Base-by-base conservation (phyloP, 2,329 filamentous ascomycete species). In the Nothomitra cinnamomea region DNA sequence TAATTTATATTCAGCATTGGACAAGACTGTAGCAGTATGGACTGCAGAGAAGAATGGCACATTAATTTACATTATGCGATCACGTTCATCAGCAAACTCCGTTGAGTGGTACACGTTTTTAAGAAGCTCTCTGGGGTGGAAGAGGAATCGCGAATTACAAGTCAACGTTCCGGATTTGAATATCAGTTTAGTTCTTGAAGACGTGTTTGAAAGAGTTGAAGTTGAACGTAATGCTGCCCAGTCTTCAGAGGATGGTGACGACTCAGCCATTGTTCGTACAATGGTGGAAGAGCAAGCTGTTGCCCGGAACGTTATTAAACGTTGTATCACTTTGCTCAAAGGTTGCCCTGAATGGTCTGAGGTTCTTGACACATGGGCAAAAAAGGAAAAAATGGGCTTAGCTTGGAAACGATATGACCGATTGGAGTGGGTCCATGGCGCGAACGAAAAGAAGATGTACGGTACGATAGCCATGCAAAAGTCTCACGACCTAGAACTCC, bases 81-180 rank as follows among this genome's bases (percentile, higher is more conserved):
- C 80, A 4, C 73, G 76, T 12, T 80, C 80, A 17, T 71, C 73
- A 1, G 75, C 77, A 4, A 77, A 76, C 59, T 76, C 79, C 5
- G 75, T 81, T 8, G 80, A 84, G 61, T 84, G 80, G 80, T 83
- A 80, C 61, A 82, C 79, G 0, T 83, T 83, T 57, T 67, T 84
- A 13, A 70, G 74, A 12, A 75, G 77, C 52, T 69, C 75, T 6
- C 66, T 83, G 19, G 80, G 80, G 38, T 77, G 74, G 72, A 69
- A 72, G 47, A 72, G 77, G 53, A 70, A 77, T 3, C 69, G 70
- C 38, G 73, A 73, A 32, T 67, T 84, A 8, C 72, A 78, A 53
- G 73, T 84, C 58, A 73, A 76, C 56, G 75, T 83, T 10, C 80
- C 80, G 1, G 79, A 83, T 60, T 68, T 84, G 49, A 75, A 72